Conservation (phyloP, 495 filamentous ascomycete genomes). For the Penicillium robsamsonii region DNA sequence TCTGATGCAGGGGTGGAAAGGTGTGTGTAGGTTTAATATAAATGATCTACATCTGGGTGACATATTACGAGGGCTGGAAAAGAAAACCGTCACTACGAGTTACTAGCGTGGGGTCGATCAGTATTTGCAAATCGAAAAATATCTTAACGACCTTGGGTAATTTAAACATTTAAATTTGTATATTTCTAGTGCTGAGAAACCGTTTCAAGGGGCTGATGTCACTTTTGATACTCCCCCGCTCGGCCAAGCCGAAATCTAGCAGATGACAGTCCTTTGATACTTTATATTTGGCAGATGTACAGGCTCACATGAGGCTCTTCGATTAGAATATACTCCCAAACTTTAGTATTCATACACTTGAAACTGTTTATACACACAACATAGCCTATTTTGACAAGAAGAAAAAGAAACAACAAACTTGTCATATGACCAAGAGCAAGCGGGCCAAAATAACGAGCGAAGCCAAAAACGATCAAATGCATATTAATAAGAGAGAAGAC, state of each 20-base stretch:
- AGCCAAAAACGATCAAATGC: slow-evolving; percentile 1
- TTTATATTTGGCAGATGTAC: background rate
- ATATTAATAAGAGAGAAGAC: slow-evolving; percentile 4
- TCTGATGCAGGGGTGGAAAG: background rate
- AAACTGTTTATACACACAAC: background rate
- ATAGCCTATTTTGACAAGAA: background rate
- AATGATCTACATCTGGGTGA: slow-evolving; percentile 1
- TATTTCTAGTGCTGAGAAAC: background rate
- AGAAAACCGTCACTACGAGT: background rate
- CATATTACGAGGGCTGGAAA: background rate
- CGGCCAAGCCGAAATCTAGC: background rate
- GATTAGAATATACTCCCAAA: background rate
- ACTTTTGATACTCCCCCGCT: background rate
- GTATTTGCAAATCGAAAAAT: background rate
- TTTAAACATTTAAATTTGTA: background rate
- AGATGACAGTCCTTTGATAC: background rate
- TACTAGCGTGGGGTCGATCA: background rate
- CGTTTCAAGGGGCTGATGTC: background rate
- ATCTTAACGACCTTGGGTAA: background rate
- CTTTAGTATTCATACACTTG: background rate
- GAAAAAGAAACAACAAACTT: background rate
- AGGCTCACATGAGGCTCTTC: background rate
- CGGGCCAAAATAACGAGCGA: background rate
- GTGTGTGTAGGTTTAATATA: background rate
- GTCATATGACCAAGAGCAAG: background rate